phyloP scores from a whole-genome alignment of 805 yeast genomes.

The Jamesozyma lodderae region DNA sequence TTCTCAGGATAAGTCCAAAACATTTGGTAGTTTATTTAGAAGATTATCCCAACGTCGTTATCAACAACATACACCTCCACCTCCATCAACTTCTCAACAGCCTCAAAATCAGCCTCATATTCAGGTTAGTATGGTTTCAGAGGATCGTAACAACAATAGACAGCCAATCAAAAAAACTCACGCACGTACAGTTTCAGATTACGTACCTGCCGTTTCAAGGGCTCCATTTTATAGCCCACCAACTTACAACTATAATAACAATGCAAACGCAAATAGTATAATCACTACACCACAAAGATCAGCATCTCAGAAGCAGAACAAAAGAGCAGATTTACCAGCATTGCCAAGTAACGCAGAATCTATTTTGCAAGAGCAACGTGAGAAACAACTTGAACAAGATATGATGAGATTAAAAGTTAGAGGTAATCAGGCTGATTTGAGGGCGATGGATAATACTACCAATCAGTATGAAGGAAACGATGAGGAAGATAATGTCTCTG shows the following conservation, averaged over 20 bases:
- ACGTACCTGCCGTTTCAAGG: slow-evolving; percentile 22
- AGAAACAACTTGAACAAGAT: slow-evolving; percentile 16
- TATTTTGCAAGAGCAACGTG: slow-evolving; percentile 27
- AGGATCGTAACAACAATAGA: slow-evolving; percentile 1
- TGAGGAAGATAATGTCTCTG: background rate
- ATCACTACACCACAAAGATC: slow-evolving; percentile 19
- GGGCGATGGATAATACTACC: background rate
- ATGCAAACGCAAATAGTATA: slow-evolving; percentile 2
- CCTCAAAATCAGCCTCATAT: slow-evolving; percentile 4
- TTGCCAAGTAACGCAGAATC: slow-evolving; percentile 30
- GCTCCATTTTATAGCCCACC: slow-evolving; percentile 27
- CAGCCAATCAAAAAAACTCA: slow-evolving; percentile 19
- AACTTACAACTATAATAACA: background rate
- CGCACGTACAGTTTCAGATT: slow-evolving; percentile 35
- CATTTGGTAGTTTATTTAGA: slow-evolving; percentile 30
- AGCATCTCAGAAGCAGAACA: slow-evolving; percentile 22
- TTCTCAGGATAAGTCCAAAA: slow-evolving; percentile 19
- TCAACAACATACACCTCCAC: slow-evolving; percentile 7
- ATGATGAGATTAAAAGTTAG: slow-evolving; percentile 13
- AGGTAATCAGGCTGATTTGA: slow-evolving; percentile 3
- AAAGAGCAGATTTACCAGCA: slow-evolving; percentile 26
- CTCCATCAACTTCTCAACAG: slow-evolving; percentile 6
- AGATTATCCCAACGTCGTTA: slow-evolving; percentile 29
- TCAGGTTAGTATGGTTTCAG: slow-evolving; percentile 6
- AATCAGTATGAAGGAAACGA: slow-evolving; percentile 3